phyloP scores from a whole-genome alignment of 164 flowering plant species.

The Kingdonia uniflora region DNA sequence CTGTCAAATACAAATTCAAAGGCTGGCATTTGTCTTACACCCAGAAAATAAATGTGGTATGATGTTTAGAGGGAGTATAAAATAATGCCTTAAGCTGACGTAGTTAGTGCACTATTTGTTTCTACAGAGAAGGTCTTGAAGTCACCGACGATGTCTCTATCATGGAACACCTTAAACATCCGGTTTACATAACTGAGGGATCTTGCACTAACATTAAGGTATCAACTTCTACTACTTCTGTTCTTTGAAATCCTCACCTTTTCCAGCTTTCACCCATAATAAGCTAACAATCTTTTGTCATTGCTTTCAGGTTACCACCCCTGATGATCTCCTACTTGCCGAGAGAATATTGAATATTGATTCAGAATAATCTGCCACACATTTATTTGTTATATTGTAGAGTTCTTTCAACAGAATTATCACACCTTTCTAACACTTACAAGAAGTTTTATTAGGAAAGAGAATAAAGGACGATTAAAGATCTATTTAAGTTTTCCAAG shows the following conservation, averaged over 20 bases:
- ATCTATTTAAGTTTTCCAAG: no score
- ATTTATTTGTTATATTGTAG: neutral
- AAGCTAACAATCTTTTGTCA: neutral
- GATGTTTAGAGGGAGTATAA: no score
- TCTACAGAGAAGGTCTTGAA: slow-evolving; percentile 65
- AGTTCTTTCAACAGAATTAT: neutral
- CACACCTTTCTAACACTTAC: no score
- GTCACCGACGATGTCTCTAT: slow-evolving; percentile 90
- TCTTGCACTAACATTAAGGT: slow-evolving; percentile 90
- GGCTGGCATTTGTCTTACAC: no score
- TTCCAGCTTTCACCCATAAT: neutral
- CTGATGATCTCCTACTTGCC: slow-evolving; percentile 78
- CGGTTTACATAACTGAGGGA: slow-evolving; percentile 77
- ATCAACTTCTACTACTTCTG: neutral
- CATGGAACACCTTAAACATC: slow-evolving; percentile 75
- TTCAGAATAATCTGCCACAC: slow-evolving; percentile 5
- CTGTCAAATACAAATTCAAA: no score
- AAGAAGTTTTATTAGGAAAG: neutral
- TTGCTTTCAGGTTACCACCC: slow-evolving; percentile 69
- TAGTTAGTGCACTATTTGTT: neutral
- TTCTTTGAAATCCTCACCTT: no score
- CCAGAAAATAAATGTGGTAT: no score
- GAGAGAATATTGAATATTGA: slow-evolving; percentile 49
- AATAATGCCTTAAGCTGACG: neutral
- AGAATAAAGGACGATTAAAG: neutral